Evolutionary conservation across 208 protist genomes (phyloP), one percentile per base, ranked within the genome.

Genomic region (Kentomonas sorsogonicus): DNA sequence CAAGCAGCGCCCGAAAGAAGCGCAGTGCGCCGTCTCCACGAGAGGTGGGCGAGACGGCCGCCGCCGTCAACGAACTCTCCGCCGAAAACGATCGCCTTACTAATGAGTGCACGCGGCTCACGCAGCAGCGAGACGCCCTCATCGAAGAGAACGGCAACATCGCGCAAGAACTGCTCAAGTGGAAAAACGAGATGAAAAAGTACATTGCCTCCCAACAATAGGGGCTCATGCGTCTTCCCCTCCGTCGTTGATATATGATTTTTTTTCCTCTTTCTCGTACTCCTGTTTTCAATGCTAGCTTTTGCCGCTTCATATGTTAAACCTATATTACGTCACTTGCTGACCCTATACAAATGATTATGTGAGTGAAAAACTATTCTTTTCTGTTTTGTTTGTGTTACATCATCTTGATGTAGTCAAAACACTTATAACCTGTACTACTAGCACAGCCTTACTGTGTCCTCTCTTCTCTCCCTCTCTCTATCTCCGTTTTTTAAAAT

Each of bases 101-200:
- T 0, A 54, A 52, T 3, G 77, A 84, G 65, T 84, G 77, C 53
- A 58, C 46, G 18, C 77, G 77, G 1, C 47, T 84, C 23, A 64
- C 73, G n/a, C 54, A 60, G 18, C 68, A 79, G 59, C 63, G 77
- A 13, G 59, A 70, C 36, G 31, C 30, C 1, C 62, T 84, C 10
- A 63, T 75, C 11, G 77, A 84, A 29, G 76, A 83, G 40, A 83
- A 83, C 34, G 67, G 69, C 5, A 57, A 63, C 6, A 75, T 81
- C 22, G 73, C 73, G 31, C 66, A 73, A 25, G 73, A 85, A 65
- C 46, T 81, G 45, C 69, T 81, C 3, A 66, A 61, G 48, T 81
- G 69, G 78, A 73, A 79, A 41, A 63, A 72, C 16, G 73, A 85
- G 47, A 76, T 85, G 70, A n/a, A n/a, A n/a, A n/a, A 61, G 18